Evolutionary conservation across 2,329 filamentous ascomycete species (phyloP), one percentile per base, ranked within the genome.

Genomic region (Madurella fahalii): DNA sequence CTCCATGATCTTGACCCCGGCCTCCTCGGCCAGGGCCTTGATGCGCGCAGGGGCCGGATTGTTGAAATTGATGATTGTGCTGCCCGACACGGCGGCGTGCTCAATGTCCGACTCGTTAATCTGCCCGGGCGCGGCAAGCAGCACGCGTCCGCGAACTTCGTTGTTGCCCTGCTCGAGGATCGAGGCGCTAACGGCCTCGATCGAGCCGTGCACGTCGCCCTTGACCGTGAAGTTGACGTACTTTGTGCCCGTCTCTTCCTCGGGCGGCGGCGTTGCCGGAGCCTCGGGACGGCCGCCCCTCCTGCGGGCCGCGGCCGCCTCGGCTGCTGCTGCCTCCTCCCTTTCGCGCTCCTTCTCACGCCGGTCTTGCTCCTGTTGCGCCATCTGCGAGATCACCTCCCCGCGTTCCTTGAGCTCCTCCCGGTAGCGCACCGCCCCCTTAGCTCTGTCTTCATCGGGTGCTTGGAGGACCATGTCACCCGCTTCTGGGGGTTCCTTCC

Each of bases 161-260:
- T 90, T 85, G 72, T 87, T 96, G 59, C 92, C 91, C 59, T 96
- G 78, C 56, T 86, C 83, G 57, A 84, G 76, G 55, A 99, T 79
- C 9, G 87, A 86, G 47, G 89, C 86, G 57, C 85, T 78, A 2
- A 97, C 87, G 2, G 94, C 94, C 74, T 99, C 94, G 0, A 92
- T 91, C 0, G 93, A 97, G 39, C 94, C 94, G 58, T 87, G 89
- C 16, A 97, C 94, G 65, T 99, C 94, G 51, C 86, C 92, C 71
- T 95, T 96, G 73, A 99, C 78, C 55, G 94, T 83, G 71, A 97
- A 94, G 64, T 87, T 87, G 46, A 96, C 79, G 15, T 80, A 73
- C 48, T 77, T 76, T 8, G 79, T 71, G 9, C 75, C 34, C 69
- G 63, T 13, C 18, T 37, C 8, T 8, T 34, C 18, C 17, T 63